These are phyloP conservation scores for Corylus americana DNA, from an alignment of 306 rosid species.

Conservation along the genomic window DNA sequence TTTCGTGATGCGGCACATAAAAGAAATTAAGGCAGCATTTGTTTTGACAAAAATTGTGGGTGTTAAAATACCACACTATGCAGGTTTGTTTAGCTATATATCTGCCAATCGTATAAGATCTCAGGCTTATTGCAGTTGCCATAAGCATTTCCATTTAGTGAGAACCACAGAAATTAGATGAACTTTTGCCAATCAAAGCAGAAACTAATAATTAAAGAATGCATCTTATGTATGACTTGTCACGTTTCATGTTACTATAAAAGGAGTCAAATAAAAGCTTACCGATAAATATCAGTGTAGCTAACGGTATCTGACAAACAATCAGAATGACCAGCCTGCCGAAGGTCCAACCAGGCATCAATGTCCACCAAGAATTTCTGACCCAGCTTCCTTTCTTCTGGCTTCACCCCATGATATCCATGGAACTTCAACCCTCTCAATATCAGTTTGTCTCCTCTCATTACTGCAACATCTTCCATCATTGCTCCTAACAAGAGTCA, in stretches of 20 bases:
- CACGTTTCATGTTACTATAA: not conserved
- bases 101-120: not conserved
- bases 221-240: not conserved
- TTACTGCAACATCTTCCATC: slow-evolving; percentile 40
- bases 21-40: too few relatives aligned
- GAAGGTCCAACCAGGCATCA: slow-evolving; percentile 97
- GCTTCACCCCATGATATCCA: slow-evolving; percentile 80
- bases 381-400: slow-evolving; percentile 67
- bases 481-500: slow-evolving; percentile 30
- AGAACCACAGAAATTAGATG: not conserved
- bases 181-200: not conserved
- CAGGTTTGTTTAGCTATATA: not conserved
- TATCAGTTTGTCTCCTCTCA: slow-evolving; percentile 72
- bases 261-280: slow-evolving; percentile 13
- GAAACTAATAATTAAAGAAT: not conserved
- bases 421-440: slow-evolving; percentile 74
- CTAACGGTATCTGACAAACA: slow-evolving; percentile 56
- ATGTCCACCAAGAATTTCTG: slow-evolving; percentile 79
- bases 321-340: slow-evolving; percentile 69
- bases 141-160: not conserved
- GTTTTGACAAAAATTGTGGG: not conserved
- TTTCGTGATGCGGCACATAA: too few relatives aligned
- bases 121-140: not conserved
- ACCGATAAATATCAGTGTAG: slow-evolving; percentile 68
- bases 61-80: not conserved